A percentile compares a stretch with the other conserved stretches of the same genome.
phyloP scores from a whole-genome alignment of 2,329 filamentous ascomycete species.

The Curvularia lunata region DNA sequence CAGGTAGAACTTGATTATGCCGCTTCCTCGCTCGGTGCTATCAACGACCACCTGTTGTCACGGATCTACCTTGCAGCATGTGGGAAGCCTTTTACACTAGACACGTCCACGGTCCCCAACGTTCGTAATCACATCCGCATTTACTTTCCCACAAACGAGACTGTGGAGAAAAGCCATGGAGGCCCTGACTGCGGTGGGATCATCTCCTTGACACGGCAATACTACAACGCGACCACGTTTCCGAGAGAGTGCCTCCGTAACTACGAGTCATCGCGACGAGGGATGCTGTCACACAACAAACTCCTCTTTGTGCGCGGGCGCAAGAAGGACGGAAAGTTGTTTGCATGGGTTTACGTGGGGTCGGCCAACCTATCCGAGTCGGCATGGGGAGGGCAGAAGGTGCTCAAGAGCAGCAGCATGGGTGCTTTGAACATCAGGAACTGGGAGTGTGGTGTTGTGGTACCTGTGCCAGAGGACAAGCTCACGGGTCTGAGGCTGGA shows the following conservation, averaged over 20 bases:
- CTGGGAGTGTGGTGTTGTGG: conserved; percentile 92
- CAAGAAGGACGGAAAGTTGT: conserved; percentile 40
- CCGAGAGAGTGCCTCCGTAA: conserved; percentile 76
- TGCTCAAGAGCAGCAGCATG: conserved; percentile 69
- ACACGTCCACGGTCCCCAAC: conserved; percentile 2
- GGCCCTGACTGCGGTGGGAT: conserved; percentile 72
- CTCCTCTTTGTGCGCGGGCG: conserved; percentile 53
- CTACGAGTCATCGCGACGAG: conserved; percentile 71
- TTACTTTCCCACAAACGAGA: conserved; percentile 42
- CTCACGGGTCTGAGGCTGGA: conserved; percentile 16
- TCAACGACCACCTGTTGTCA: conserved; percentile 71
- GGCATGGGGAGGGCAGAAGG: conserved; percentile 84
- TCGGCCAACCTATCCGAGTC: conserved; percentile 92
- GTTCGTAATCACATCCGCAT: conserved; percentile 34
- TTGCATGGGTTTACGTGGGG: conserved; percentile 83
- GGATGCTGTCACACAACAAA: conserved; percentile 89
- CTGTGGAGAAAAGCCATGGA: conserved; percentile 67
- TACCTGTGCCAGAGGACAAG: conserved; percentile 60
- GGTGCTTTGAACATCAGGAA: conserved; percentile 79
- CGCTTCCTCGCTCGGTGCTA: conserved; percentile 78
- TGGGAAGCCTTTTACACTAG: conserved; percentile 44
- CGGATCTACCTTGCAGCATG: conserved; percentile 64
- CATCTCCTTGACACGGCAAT: conserved; percentile 76
- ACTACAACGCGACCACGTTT: conserved; percentile 74
- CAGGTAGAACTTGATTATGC: conserved; percentile 75